A percentile compares a stretch with the other conserved stretches of the same genome.
phyloP scores from a whole-genome alignment of 2,329 filamentous ascomycete genomes.

The Pseudogymnoascus sp. region DNA sequence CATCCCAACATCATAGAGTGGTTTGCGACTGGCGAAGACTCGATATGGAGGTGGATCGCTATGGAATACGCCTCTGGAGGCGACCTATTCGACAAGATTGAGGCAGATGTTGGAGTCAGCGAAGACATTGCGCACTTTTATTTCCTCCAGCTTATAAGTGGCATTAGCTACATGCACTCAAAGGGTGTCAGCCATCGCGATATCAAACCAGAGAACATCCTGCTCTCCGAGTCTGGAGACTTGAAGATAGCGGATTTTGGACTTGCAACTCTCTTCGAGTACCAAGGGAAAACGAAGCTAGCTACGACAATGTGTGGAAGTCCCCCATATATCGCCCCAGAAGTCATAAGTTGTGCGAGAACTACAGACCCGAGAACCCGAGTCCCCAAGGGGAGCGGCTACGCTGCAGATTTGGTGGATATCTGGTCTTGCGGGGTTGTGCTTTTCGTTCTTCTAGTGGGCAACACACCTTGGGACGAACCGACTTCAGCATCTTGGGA shows the following conservation, averaged over 20 bases:
- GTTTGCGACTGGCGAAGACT: slow-evolving; percentile 79
- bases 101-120: slow-evolving; percentile 90
- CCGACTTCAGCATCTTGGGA: slow-evolving; percentile 82
- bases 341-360: slow-evolving; percentile 57
- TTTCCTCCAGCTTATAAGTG: slow-evolving; percentile 83
- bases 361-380: slow-evolving; percentile 36
- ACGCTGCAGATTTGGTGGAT: slow-evolving; percentile 74
- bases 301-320: slow-evolving; percentile 90
- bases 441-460: slow-evolving; percentile 89
- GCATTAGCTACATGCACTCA: slow-evolving; percentile 90
- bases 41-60: slow-evolving; percentile 89
- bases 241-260: slow-evolving; percentile 96
- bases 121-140: slow-evolving; percentile 95
- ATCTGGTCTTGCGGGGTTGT: slow-evolving; percentile 98
- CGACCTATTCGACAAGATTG: slow-evolving; percentile 98
- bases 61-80: slow-evolving; percentile 96
- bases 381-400: slow-evolving; percentile 48
- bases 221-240: slow-evolving; percentile 75
- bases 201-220: slow-evolving; percentile 90
- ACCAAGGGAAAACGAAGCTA: slow-evolving; percentile 72
- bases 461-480: slow-evolving; percentile 97
- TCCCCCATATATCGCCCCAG: slow-evolving; percentile 93
- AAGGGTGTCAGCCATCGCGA: slow-evolving; percentile 92
- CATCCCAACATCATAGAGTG: slow-evolving; percentile 93
- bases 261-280: slow-evolving; percentile 86